Evolutionary conservation across 306 rosid species (phyloP), one percentile per base, ranked within the genome.

Genomic region (Pterocarpus macrocarpus): DNA sequence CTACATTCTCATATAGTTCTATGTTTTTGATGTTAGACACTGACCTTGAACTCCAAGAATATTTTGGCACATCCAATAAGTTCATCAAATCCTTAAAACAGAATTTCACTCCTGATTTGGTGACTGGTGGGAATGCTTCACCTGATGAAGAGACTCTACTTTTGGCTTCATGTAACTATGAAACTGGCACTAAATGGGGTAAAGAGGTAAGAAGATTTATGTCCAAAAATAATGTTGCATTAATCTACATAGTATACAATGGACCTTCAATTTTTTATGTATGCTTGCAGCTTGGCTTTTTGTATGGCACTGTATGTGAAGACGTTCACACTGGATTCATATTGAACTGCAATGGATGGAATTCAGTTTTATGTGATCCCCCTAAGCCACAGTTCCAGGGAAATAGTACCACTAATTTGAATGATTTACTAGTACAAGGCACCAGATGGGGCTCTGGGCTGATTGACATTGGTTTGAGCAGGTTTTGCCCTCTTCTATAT

Each of bases 341-440:
- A 9, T 80, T 92, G 77, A 88, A 92, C 30, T 89, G 91, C 87
- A 80, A 85, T 63, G 93, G 94, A 32, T 92, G 97, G 94, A 89
- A 38, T 39, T 90, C 91, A 10, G 88, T 89, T 36, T 89, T 73
- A 8, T 83, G 80, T 38, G 64, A 88, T 43, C 88, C 97, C 33
- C 11, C 81, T 12, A 75, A 77, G 66, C 86, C 97, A 34, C 94
- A 87, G 45, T 92, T 92, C 84, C 85, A 85, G 14, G 97, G 97
- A 9, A 63, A 75, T 22, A 83, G 89, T 3, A 72, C 76, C 58
- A 89, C 81, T 2, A 86, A 71, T 68, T 78, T 90, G 85, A 87
- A 90, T 74, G 92, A 89, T 16, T 44, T 75, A 3, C 82, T 89
- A 79, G 64, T 87, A 65, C 95, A 92, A 77, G 91, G 75, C 63